A percentile compares a stretch with the other conserved stretches of the same genome.
phyloP scores from a whole-genome alignment of 306 rosid species.

The Hylodesmum podocarpum region DNA sequence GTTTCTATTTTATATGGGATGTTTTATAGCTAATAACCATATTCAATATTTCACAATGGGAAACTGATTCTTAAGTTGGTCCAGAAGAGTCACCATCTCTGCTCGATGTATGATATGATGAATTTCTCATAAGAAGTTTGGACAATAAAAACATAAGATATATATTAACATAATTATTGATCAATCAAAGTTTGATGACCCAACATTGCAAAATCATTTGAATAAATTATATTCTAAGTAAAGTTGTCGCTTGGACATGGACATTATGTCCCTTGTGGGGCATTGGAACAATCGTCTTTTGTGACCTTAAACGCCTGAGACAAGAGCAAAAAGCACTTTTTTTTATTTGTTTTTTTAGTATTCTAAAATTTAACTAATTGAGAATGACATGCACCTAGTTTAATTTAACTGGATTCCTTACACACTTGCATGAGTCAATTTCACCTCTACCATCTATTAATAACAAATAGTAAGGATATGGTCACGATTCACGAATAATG shows the following conservation, averaged over 20 bases:
- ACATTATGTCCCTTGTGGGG: neutral
- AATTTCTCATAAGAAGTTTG: neutral
- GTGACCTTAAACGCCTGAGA: neutral
- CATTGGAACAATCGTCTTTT: slow-evolving; percentile 32
- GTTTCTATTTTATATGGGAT: neutral
- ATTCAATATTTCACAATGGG: neutral
- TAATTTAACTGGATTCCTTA: slow-evolving; percentile 9
- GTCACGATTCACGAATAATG: neutral
- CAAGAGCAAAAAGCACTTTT: neutral
- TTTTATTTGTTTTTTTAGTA: neutral
- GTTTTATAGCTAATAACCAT: neutral
- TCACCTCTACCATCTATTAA: neutral
- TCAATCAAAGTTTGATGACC: slow-evolving; percentile 9
- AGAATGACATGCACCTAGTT: neutral
- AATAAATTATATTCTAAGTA: neutral
- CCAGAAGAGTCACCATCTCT: slow-evolving; percentile 19
- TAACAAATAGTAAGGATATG: neutral
- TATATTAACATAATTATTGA: slow-evolving; percentile 8
- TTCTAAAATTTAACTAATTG: neutral
- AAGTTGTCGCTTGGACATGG: neutral
- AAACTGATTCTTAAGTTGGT: neutral
- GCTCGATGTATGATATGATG: neutral
- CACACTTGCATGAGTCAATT: neutral
- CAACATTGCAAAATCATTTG: neutral
- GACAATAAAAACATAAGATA: neutral